Conservation (phyloP, 176 grass and related monocot species). For the Aegilops bicornis region DNA sequence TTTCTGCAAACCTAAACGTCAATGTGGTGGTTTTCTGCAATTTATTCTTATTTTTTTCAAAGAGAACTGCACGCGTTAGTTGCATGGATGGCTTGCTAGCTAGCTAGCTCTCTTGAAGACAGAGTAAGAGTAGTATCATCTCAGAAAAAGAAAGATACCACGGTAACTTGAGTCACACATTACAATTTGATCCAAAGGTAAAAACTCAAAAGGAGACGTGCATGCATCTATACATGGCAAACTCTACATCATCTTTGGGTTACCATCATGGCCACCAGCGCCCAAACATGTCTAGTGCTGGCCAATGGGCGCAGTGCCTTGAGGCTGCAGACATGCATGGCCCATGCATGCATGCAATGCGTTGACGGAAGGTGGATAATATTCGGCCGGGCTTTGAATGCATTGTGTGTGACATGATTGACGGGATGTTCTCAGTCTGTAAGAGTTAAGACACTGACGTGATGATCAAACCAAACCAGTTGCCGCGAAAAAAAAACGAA, state of each 20-base stretch:
- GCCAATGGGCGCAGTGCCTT: not conserved
- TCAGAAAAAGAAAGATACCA: not conserved
- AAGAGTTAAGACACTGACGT: not conserved
- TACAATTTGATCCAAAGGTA: not conserved
- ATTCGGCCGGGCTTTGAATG: constrained; percentile 13
- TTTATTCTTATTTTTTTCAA: too few relatives aligned
- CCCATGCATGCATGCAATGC: not conserved
- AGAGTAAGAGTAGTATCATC: too few relatives aligned
- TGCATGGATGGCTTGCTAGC: too few relatives aligned
- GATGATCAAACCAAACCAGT: not conserved
- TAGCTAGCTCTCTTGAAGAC: too few relatives aligned
- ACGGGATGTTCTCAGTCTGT: constrained; percentile 21
- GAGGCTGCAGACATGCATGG: not conserved
- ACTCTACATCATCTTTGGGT: not conserved
- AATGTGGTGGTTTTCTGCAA: too few relatives aligned
- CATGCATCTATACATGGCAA: not conserved
- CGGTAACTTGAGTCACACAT: not conserved
- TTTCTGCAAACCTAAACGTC: too few relatives aligned
- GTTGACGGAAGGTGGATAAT: not conserved
- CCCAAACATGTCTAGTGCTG: not conserved
- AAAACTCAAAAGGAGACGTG: not conserved
- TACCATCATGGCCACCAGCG: constrained; percentile 10
- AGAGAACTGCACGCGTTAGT: too few relatives aligned
- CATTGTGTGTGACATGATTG: constrained; percentile 5
- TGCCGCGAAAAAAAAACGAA: not conserved